These are phyloP conservation scores for Cystofilobasidium macerans DNA, from an alignment of 768 basidiomycete species.

Conservation along the genomic window DNA sequence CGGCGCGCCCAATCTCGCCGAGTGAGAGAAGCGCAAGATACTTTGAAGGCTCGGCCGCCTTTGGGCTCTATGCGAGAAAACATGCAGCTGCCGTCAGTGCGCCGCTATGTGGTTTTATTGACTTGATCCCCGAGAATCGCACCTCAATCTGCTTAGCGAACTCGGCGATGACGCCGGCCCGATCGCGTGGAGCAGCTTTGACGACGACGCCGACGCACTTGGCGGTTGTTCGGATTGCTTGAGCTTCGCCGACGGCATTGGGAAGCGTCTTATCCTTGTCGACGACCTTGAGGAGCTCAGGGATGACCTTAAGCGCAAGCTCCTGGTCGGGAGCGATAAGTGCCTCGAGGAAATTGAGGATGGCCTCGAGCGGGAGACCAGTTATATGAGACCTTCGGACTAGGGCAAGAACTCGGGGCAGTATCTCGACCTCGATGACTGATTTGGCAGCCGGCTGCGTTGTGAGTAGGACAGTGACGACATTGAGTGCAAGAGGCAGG, in stretches of 20 bases:
- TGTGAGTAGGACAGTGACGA: constrained; percentile 48
- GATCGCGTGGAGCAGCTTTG: constrained; percentile 54
- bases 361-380: constrained; percentile 64
- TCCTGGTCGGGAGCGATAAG: constrained; percentile 73
- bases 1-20: constrained; percentile 83
- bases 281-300: constrained; percentile 50
- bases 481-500: constrained; percentile 43
- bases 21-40: constrained; percentile 77
- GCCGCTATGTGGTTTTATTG: too few species aligned
- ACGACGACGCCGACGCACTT: constrained; percentile 77
- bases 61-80: constrained; percentile 14
- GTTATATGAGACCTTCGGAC: constrained; percentile 69
- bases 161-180: constrained; percentile 72
- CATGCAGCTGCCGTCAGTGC: not conserved
- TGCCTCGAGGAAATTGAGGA: constrained; percentile 68
- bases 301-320: constrained; percentile 70
- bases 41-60: constrained; percentile 51
- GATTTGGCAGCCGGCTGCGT: constrained; percentile 29
- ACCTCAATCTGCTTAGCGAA: constrained; percentile 75
- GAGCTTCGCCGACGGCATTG: constrained; percentile 34
- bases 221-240: constrained; percentile 53
- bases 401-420: constrained; percentile 42
- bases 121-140: too few species aligned
- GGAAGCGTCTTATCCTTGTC: constrained; percentile 50
- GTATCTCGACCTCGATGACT: constrained; percentile 32